Conservation (phyloP, 1,139 yeast genomes). For the Saccharomyces hybrid region DNA sequence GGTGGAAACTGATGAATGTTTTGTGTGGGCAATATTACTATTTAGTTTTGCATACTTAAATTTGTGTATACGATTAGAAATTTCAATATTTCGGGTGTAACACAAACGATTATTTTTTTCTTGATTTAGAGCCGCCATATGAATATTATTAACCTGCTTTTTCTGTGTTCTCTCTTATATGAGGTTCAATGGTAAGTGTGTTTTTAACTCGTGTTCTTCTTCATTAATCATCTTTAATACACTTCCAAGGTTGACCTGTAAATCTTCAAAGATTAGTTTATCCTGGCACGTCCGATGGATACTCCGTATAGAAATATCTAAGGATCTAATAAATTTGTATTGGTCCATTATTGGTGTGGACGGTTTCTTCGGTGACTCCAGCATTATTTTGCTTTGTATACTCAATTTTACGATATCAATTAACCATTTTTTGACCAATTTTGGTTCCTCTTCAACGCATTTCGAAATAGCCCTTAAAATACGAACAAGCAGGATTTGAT, state of each 20-base stretch:
- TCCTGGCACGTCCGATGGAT: slow-evolving; percentile 11
- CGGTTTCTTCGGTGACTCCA: slow-evolving; percentile 6
- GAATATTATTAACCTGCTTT: neutral
- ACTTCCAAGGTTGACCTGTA: slow-evolving; percentile 11
- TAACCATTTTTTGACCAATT: slow-evolving; percentile 11
- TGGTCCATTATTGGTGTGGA: slow-evolving; percentile 12
- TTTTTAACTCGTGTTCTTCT: slow-evolving; percentile 23
- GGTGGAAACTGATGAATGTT: neutral
- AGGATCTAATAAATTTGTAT: slow-evolving; percentile 23
- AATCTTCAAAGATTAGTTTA: slow-evolving; percentile 4
- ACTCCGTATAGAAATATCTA: slow-evolving; percentile 20
- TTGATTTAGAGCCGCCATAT: neutral
- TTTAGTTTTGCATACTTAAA: neutral
- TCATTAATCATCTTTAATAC: slow-evolving; percentile 16
- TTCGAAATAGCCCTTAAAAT: slow-evolving; percentile 9
- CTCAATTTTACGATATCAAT: slow-evolving; percentile 24
- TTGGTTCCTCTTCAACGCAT: slow-evolving; percentile 4
- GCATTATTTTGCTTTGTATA: slow-evolving; percentile 18
- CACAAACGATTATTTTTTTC: neutral
- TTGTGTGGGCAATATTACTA: neutral
- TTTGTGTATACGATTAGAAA: neutral
- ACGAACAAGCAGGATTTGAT: slow-evolving; percentile 10
- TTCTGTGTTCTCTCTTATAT: slow-evolving; percentile 6
- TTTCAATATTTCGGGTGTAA: neutral
- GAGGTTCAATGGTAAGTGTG: slow-evolving; percentile 23